A percentile compares a stretch with the other conserved stretches of the same genome.
Conservation (phyloP, 2,329 filamentous ascomycete genomes). For the Fusarium aywerte region DNA sequence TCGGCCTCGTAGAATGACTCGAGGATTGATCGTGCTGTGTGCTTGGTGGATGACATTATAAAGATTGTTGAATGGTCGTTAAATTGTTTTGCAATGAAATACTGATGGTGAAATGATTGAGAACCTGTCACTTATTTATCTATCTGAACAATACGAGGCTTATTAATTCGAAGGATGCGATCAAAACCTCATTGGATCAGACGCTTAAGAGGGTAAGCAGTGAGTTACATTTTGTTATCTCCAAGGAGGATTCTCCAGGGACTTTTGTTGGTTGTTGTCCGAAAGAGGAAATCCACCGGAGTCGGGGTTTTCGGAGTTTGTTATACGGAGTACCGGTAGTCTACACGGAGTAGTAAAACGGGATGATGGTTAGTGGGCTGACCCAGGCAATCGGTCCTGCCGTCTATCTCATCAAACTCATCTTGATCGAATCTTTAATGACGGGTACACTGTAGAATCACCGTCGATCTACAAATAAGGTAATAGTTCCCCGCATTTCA, state of each 20-base stretch:
- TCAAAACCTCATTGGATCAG: not conserved
- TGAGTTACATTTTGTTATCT: not conserved
- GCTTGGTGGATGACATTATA: conserved; percentile 9
- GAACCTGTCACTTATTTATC: not conserved
- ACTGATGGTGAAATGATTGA: not conserved
- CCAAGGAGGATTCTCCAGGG: conserved; percentile 19
- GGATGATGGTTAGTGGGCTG: not conserved
- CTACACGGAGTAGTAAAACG: not conserved
- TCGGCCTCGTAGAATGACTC: conserved; percentile 52
- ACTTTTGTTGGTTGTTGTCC: conserved; percentile 19
- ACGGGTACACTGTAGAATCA: not conserved
- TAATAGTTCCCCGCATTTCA: not conserved
- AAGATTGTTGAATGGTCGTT: no score
- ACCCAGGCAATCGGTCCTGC: not conserved
- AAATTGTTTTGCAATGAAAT: no score
- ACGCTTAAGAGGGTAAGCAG: not conserved
- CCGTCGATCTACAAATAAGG: not conserved
- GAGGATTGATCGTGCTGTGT: conserved; percentile 46
- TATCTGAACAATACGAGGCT: not conserved
- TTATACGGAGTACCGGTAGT: no score
- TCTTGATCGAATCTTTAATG: no score
- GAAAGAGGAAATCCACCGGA: conserved; percentile 3
- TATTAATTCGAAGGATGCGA: not conserved
- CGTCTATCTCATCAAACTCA: not conserved
- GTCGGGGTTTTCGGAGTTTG: conserved; percentile 30